These are phyloP conservation scores for Tulasnella sp. DNA, from an alignment of 768 basidiomycete genomes.

Conservation along the genomic window DNA sequence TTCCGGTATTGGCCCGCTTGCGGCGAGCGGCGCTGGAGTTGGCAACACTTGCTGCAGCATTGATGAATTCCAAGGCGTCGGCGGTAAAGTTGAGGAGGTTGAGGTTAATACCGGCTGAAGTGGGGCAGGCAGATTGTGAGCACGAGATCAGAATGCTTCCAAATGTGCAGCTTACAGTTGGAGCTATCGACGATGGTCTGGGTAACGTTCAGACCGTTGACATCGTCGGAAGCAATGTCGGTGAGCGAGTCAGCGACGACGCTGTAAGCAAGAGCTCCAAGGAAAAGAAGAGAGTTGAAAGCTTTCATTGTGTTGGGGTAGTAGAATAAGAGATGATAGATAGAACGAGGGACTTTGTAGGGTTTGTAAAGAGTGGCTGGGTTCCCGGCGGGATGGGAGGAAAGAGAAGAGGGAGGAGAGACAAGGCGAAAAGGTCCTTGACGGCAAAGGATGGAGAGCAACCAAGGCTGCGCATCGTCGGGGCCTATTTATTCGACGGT, in stretches of 20 bases:
- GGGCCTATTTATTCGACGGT: background rate
- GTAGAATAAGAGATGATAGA: background rate
- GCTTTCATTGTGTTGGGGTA: background rate
- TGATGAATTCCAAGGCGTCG: slow-evolving; percentile 1
- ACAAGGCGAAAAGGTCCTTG: background rate
- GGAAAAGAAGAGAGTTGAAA: background rate
- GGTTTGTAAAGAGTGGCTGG: background rate
- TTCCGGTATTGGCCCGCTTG: background rate
- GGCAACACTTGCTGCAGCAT: background rate
- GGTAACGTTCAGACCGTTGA: slow-evolving; percentile 1
- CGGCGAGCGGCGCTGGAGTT: background rate
- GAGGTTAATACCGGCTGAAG: background rate
- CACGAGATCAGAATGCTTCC: background rate
- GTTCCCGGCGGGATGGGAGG: background rate
- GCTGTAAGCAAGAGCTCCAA: background rate
- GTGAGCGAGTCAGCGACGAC: background rate
- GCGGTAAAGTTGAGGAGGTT: background rate
- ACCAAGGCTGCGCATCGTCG: background rate
- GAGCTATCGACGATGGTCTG: background rate
- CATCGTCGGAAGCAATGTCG: background rate
- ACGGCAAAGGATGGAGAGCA: background rate
- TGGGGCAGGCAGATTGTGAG: background rate
- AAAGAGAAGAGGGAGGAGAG: background rate
- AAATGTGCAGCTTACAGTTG: background rate
- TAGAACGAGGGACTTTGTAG: background rate